Evolutionary conservation across 2,329 filamentous ascomycete species (phyloP).

Genomic region (Penicillium brasilianum): DNA sequence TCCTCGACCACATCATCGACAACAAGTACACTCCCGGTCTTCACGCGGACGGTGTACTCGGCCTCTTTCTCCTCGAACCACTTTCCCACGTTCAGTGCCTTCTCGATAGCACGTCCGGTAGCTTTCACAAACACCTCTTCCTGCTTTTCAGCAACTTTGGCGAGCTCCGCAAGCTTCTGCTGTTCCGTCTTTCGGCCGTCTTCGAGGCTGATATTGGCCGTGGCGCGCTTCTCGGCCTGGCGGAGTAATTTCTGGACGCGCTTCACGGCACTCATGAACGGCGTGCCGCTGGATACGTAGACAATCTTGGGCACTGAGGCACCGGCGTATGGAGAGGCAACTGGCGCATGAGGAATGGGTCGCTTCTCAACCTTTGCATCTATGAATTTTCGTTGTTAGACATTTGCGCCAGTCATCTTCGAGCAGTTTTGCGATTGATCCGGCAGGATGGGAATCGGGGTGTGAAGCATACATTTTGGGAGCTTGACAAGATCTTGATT

Average conservation of each 20-base stretch:
- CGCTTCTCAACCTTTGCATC: slow-evolving; percentile 59
- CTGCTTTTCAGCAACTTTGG: slow-evolving; percentile 41
- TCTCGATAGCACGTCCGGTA: slow-evolving; percentile 63
- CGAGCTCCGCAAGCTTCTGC: slow-evolving; percentile 40
- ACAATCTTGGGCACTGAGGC: slow-evolving; percentile 57
- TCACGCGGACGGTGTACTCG: slow-evolving; percentile 57
- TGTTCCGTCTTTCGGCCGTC: slow-evolving; percentile 39
- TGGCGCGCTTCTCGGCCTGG: slow-evolving; percentile 58
- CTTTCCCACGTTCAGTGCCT: slow-evolving; percentile 59
- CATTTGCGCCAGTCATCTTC: slow-evolving; percentile 5
- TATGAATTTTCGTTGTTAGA: slow-evolving; percentile 27
- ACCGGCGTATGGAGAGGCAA: slow-evolving; percentile 60
- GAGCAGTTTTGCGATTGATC: not conserved
- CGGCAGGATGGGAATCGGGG: not conserved
- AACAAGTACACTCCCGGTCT: slow-evolving; percentile 61
- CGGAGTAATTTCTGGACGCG: slow-evolving; percentile 62
- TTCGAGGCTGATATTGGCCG: slow-evolving; percentile 47
- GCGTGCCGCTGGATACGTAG: slow-evolving; percentile 61
- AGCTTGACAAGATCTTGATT: slow-evolving; percentile 44
- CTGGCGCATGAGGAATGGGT: slow-evolving; percentile 62
- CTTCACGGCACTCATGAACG: slow-evolving; percentile 65
- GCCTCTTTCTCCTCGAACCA: slow-evolving; percentile 61
- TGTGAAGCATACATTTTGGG: slow-evolving; percentile 39
- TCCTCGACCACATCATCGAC: slow-evolving; percentile 64
- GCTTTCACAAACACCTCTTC: slow-evolving; percentile 65